phyloP scores from a whole-genome alignment of 441 rosid species.

The Eruca vesicaria region DNA sequence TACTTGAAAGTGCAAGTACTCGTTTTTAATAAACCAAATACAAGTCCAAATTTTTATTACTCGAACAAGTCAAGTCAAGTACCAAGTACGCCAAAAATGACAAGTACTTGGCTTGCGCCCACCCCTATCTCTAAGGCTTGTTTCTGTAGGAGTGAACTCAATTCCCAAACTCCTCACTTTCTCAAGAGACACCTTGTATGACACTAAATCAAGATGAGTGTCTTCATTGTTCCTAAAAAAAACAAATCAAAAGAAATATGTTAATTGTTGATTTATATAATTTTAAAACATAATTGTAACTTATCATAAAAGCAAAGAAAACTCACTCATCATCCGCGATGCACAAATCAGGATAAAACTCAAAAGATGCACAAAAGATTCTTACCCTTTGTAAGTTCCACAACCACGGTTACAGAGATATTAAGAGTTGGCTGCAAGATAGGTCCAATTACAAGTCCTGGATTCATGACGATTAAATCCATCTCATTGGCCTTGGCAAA shows the following conservation, averaged over 20 bases:
- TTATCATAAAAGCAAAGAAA: not conserved
- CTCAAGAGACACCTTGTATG: not conserved
- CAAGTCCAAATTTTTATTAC: too few relatives aligned
- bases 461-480: too few relatives aligned
- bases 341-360: conserved; percentile 41
- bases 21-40: too few relatives aligned
- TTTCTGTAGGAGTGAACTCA: too few relatives aligned
- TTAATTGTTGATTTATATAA: not conserved
- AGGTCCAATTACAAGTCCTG: conserved; percentile 49
- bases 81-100: too few relatives aligned
- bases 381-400: conserved; percentile 40
- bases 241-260: not conserved
- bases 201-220: not conserved
- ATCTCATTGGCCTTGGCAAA: not conserved
- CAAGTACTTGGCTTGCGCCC: too few relatives aligned
- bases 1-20: too few relatives aligned
- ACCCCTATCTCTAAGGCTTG: too few relatives aligned
- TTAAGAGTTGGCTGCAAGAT: conserved; percentile 51
- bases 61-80: too few relatives aligned
- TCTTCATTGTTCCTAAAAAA: conserved; percentile 10
- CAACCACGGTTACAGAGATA: too few relatives aligned
- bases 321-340: too few relatives aligned
- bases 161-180: not conserved
- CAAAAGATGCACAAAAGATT: conserved; percentile 27
- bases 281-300: not conserved